Base-by-base conservation (phyloP, 164 flowering plant species). In the Tetracentron sinense region DNA sequence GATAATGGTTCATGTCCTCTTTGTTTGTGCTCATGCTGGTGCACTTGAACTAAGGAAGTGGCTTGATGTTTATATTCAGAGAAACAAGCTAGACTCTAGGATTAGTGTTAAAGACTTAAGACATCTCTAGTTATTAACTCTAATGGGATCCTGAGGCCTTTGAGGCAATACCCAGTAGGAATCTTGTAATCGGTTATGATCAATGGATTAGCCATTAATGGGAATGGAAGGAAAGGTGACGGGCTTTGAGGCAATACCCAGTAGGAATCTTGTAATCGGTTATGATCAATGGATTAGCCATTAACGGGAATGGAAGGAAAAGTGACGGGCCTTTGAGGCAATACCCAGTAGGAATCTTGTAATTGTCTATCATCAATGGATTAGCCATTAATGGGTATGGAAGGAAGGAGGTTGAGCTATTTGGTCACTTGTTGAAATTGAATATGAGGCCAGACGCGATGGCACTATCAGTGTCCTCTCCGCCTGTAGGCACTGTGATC, bases 291-390 rank as follows among this genome's bases (percentile, higher is more conserved):
- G 74, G 74, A 17, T 61, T 71, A 10, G 65, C 70, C 3, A n/a
- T 71, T 27, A 48, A 71, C 46, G 70, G n/a, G n/a, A n/a, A n/a
- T n/a, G n/a, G n/a, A n/a, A n/a, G n/a, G n/a, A n/a, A n/a, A n/a
- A n/a, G n/a, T n/a, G n/a, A n/a, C n/a, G n/a, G n/a, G n/a, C n/a
- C n/a, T n/a, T n/a, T n/a, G n/a, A n/a, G n/a, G n/a, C n/a, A n/a
- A n/a, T n/a, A n/a, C n/a, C 55, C 7, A 15, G 26, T 23, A 66
- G 60, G 65, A 56, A 51, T 52, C 29, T 57, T 35, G 67, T 66
- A 70, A 70, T 65, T 64, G 23, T 57, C 74, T 5, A 66, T 71
- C 70, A 14, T 71, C 48, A 44, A 31, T 30, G 74, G 74, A 17
- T 61, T 71, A 10, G 65, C 70, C 3, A n/a, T 71, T 27, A 48